phyloP scores from a whole-genome alignment of 352 stramenopile species.

The Phytophthora sp. region DNA sequence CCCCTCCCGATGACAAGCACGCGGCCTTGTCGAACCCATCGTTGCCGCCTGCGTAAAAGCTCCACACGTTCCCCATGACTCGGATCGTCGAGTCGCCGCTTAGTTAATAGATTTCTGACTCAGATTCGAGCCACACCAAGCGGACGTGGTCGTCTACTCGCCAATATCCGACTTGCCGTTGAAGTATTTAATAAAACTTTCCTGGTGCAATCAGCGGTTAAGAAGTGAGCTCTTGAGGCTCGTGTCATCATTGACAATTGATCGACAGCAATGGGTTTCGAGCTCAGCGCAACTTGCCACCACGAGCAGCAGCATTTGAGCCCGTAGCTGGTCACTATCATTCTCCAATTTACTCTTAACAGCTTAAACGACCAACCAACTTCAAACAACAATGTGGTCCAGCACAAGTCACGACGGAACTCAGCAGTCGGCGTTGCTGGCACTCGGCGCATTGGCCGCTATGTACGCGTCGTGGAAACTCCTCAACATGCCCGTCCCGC shows the following conservation, averaged over 20 bases:
- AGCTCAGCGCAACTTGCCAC: not conserved
- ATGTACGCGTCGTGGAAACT: conserved; percentile 34
- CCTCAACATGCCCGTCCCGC: conserved; percentile 25
- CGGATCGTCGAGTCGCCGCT: conserved; percentile 17
- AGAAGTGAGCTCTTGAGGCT: conserved; percentile 12
- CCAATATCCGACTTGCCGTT: no score
- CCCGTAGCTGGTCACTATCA: no score
- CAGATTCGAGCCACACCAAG: conserved; percentile 15
- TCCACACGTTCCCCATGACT: conserved; percentile 44
- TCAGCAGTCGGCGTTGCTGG: conserved; percentile 26
- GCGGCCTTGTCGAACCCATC: conserved; percentile 43
- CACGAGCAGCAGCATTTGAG: no score
- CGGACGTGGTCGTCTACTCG: no score
- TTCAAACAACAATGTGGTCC: conserved; percentile 34
- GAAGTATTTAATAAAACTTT: no score
- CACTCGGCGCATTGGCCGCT: conserved; percentile 23
- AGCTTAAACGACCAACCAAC: conserved; percentile 12
- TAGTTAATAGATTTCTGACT: conserved; percentile 18
- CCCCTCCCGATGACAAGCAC: conserved; percentile 22
- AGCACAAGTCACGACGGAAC: conserved; percentile 29
- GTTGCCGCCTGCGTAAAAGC: conserved; percentile 29
- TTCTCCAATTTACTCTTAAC: conserved; percentile 28
- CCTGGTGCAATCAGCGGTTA: conserved; percentile 30
- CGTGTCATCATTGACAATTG: conserved; percentile 15
- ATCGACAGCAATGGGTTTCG: not conserved